Base-by-base conservation (phyloP, 805 yeast species). In the Debaryomyces prosopidis region DNA sequence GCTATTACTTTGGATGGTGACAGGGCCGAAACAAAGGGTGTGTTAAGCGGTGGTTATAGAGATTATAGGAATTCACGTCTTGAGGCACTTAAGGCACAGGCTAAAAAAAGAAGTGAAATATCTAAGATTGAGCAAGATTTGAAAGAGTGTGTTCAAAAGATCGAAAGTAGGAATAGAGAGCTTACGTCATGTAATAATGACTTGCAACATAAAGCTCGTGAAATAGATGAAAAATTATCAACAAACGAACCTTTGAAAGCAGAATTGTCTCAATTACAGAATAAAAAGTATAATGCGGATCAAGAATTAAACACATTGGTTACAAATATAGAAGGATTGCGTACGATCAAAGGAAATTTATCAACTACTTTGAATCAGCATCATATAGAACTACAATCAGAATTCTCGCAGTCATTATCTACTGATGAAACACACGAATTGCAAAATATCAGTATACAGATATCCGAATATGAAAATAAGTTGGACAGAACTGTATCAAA, bases 1-100 rank as follows among this genome's bases (percentile, higher is more conserved):
- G 87, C 96, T 0, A 86, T 94, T 12, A 94, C 99, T 0, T 68
- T 92, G 14, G 96, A 89, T 62, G 99, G 99, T 53, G 98, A 94
- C 60, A 74, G 89, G 51, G 89, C 89, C 40, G 95, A 89, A 54
- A 82, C 81, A 39, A 80, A 75, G 52, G 99, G 99, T 63, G 87
- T 86, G 1, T 63, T 94, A 37, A 82, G 89, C 18, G 98, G 98
- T 65, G 98, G 98, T 40, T 89, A 78, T 56, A 78, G 87, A 53
- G 94, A 88, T 54, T 78, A 75, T 53, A 79, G 79, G 47, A 57
- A 69, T 42, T 84, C 89, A 0, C 76, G 95, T 54, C 65, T 91
- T 39, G 96, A 89, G 53, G 79, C 85, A 2, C 71, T 89, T 55
- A 81, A 81, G 43, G 60, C 68, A 11, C 76, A 86, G 50, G 73